These are phyloP conservation scores for Synchytrium microbalum DNA, from an alignment of 371 early-diverging fungal genomes.

Conservation along the genomic window DNA sequence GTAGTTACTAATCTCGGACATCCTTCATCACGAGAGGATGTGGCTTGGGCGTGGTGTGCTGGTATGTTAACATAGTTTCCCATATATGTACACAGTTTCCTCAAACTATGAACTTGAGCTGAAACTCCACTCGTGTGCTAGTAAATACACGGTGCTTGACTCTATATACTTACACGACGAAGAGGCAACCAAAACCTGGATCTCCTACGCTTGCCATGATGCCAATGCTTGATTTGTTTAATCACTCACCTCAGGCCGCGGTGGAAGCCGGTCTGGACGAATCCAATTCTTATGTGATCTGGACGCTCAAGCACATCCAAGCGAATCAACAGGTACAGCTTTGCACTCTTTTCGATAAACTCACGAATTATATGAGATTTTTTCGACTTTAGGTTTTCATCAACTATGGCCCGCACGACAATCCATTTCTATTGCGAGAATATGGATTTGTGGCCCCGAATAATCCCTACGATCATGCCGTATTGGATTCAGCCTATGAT, in stretches of 20 bases:
- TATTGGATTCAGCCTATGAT: slow-evolving; percentile 16
- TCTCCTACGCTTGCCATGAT: slow-evolving; percentile 26
- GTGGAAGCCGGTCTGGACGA: slow-evolving; percentile 26
- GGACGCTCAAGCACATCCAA: not conserved
- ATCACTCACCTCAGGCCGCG: slow-evolving; percentile 27
- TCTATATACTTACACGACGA: slow-evolving; percentile 11
- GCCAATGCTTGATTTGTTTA: slow-evolving; percentile 42
- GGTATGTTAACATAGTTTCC: not conserved
- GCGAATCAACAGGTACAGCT: not conserved
- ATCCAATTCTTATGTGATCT: not conserved
- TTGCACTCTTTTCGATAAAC: not conserved
- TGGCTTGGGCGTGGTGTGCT: slow-evolving; percentile 8
- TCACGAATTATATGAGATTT: not conserved
- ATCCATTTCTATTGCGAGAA: slow-evolving; percentile 36
- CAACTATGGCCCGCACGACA: slow-evolving; percentile 45
- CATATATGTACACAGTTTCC: not conserved
- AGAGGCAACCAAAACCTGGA: too few relatives aligned
- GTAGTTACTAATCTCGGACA: not conserved
- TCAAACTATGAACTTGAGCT: not conserved
- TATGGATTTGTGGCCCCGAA: slow-evolving; percentile 37
- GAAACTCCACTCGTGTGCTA: too few relatives aligned
- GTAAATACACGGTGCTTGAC: slow-evolving; percentile 30
- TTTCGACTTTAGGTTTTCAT: slow-evolving; percentile 34
- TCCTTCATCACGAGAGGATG: not conserved
- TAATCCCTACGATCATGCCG: slow-evolving; percentile 16